Evolutionary conservation across 257 asterid species (phyloP).

Genomic region (Cinchona pubescens): DNA sequence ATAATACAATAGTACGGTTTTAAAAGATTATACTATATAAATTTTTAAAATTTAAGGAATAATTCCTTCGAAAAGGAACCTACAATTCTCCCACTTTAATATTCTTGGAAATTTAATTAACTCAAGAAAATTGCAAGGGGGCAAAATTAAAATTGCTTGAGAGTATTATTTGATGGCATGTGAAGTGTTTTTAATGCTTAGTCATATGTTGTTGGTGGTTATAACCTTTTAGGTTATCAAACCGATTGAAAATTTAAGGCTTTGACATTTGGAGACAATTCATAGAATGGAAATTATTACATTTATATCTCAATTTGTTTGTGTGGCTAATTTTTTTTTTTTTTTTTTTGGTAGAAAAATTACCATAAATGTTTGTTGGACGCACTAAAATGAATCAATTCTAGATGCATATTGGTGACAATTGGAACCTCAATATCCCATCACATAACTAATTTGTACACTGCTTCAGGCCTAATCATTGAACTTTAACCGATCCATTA

Average conservation of each 20-base stretch:
- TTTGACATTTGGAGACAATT: background rate
- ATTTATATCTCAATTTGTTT: background rate
- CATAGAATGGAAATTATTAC: background rate
- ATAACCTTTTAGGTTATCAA: background rate
- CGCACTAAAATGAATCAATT: too few relatives aligned
- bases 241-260: background rate
- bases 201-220: background rate
- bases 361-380: background rate
- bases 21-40: too few relatives aligned
- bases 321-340: background rate
- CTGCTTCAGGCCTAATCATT: background rate
- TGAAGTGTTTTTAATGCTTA: background rate
- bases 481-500: background rate
- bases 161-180: background rate
- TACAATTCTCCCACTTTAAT: too few relatives aligned
- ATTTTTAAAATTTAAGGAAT: too few relatives aligned
- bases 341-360: too few relatives aligned
- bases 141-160: too few relatives aligned
- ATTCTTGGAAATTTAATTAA: too few relatives aligned
- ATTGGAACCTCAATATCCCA: background rate
- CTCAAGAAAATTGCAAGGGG: background rate
- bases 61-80: too few relatives aligned
- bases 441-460: background rate
- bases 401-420: background rate
- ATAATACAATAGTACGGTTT: too few relatives aligned